phyloP scores from a whole-genome alignment of 768 basidiomycete species.

The Daedalea quercina region DNA sequence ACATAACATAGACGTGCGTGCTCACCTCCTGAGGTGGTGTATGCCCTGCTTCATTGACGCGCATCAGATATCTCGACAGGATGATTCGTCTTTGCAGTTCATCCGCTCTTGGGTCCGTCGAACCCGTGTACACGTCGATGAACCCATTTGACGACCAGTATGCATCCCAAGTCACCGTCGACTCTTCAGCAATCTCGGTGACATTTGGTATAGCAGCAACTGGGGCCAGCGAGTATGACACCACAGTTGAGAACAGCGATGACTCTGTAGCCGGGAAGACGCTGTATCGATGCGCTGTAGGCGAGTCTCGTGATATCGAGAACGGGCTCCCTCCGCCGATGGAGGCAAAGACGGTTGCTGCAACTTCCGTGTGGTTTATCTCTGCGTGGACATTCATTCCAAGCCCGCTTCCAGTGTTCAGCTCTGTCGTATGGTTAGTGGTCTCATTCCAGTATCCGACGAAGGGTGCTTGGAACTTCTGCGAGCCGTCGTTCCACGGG shows the following conservation, averaged over 20 bases:
- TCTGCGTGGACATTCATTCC: slow-evolving; percentile 24
- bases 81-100: slow-evolving; percentile 54
- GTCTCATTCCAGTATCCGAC: slow-evolving; percentile 46
- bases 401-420: slow-evolving; percentile 16
- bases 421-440: slow-evolving; percentile 39
- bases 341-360: slow-evolving; percentile 36
- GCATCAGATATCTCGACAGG: slow-evolving; percentile 48
- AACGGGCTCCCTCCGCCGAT: slow-evolving; percentile 33
- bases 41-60: slow-evolving; percentile 53
- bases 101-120: slow-evolving; percentile 41
- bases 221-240: slow-evolving; percentile 25
- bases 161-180: slow-evolving; percentile 33
- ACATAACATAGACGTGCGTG: not conserved
- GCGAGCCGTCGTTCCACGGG: slow-evolving; percentile 53
- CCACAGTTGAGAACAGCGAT: slow-evolving; percentile 29
- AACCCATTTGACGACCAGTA: slow-evolving; percentile 47
- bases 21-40: slow-evolving; percentile 50
- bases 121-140: slow-evolving; percentile 44
- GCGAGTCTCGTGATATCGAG: slow-evolving; percentile 34
- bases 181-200: slow-evolving; percentile 26
- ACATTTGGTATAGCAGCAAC: slow-evolving; percentile 17
- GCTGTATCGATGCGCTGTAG: slow-evolving; percentile 40
- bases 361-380: slow-evolving; percentile 36
- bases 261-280: slow-evolving; percentile 26
- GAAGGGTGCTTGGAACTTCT: slow-evolving; percentile 51